These are phyloP conservation scores for Fusarium musae DNA, from an alignment of 2,329 filamentous ascomycete species.

Conservation along the genomic window DNA sequence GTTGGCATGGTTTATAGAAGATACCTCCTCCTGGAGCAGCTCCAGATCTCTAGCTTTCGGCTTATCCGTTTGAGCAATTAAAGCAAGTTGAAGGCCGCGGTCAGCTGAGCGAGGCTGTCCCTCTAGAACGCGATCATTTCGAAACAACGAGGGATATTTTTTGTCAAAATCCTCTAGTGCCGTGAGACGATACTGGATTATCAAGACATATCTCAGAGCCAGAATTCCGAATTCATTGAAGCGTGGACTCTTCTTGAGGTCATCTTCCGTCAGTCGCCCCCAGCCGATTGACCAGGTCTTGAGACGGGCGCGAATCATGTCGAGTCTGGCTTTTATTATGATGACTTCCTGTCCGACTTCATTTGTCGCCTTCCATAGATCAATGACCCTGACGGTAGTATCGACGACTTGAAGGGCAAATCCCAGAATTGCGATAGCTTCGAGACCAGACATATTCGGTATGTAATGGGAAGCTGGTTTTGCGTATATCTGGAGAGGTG, in stretches of 20 bases:
- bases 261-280: rapidly evolving
- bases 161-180: not conserved
- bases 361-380: not conserved
- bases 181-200: not conserved
- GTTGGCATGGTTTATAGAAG: not conserved
- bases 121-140: not conserved
- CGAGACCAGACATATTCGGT: not conserved
- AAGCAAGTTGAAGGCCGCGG: not conserved
- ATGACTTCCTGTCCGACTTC: not conserved
- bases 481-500: too few relatives aligned
- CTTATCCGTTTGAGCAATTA: not conserved
- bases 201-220: not conserved
- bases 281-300: not conserved
- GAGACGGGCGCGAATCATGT: not conserved
- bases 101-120: rapidly evolving
- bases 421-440: not conserved
- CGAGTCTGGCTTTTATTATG: not conserved
- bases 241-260: not conserved
- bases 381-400: not conserved
- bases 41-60: rapidly evolving
- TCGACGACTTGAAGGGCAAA: not conserved
- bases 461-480: not conserved
- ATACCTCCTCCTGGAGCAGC: rapidly evolving
- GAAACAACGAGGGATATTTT: not conserved
- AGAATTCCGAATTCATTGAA: not conserved